Evolutionary conservation across 2,329 filamentous ascomycete genomes (phyloP).

Genomic region (Furcasterigmium furcatum): DNA sequence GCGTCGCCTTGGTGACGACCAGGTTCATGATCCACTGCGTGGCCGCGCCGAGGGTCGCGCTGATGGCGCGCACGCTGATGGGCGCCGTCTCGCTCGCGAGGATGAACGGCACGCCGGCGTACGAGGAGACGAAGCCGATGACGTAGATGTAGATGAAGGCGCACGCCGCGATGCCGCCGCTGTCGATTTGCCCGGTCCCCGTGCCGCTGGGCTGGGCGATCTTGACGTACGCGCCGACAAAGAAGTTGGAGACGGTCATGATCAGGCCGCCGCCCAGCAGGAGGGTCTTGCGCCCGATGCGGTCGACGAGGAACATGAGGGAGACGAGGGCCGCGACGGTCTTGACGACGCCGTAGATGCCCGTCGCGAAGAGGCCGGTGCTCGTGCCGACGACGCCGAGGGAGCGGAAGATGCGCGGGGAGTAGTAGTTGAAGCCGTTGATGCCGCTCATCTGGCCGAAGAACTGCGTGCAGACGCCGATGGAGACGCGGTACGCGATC

Average conservation of each 20-base stretch:
- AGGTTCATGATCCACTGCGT: constrained; percentile 94
- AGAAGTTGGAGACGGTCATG: constrained; percentile 85
- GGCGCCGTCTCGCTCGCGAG: constrained; percentile 90
- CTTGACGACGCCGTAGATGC: constrained; percentile 34
- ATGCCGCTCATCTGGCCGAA: constrained; percentile 22
- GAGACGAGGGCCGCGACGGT: constrained; percentile 51
- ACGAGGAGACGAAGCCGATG: constrained; percentile 87
- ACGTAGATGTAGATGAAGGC: constrained; percentile 90
- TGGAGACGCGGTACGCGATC: constrained; percentile 17
- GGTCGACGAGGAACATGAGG: constrained; percentile 72
- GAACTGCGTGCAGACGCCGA: constrained; percentile 16
- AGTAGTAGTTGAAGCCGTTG: constrained; percentile 43
- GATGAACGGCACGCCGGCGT: constrained; percentile 79
- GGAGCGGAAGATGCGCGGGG: constrained; percentile 28
- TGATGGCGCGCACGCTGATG: constrained; percentile 81
- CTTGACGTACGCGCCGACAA: constrained; percentile 65
- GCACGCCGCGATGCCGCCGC: constrained; percentile 67
- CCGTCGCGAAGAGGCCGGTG: constrained; percentile 31
- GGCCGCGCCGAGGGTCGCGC: constrained; percentile 81
- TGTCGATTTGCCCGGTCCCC: constrained; percentile 42
- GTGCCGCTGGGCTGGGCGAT: constrained; percentile 40
- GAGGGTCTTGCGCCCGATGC: constrained; percentile 74
- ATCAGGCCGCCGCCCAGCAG: constrained; percentile 75
- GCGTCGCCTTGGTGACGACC: constrained; percentile 66
- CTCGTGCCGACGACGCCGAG: constrained; percentile 27